Evolutionary conservation across 192 early-diverging fungal species (phyloP).

Genomic region (Coemansia sp.): DNA sequence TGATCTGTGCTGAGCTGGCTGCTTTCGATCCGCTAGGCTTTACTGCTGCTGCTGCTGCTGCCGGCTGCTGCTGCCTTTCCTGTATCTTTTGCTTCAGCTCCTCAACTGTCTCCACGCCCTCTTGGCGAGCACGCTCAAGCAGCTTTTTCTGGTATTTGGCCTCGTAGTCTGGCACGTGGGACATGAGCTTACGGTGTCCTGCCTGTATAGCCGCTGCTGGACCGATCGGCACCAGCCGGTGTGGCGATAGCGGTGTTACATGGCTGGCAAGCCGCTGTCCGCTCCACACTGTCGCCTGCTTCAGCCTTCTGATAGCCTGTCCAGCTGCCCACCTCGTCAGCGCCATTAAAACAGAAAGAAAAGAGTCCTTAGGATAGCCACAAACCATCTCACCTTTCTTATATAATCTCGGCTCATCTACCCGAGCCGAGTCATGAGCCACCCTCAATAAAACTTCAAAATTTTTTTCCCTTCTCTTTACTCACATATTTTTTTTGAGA

Average conservation of each 20-base stretch:
- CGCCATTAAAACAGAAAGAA: too few relatives aligned
- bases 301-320: background rate
- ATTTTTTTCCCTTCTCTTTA: background rate
- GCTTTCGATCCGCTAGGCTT: background rate
- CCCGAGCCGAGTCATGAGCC: slow-evolving; percentile 4
- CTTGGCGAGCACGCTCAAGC: slow-evolving; percentile 54
- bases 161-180: slow-evolving; percentile 54
- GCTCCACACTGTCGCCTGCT: background rate
- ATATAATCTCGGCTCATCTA: too few relatives aligned
- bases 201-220: background rate
- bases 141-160: slow-evolving; percentile 69
- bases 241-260: slow-evolving; percentile 19
- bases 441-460: background rate
- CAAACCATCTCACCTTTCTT: too few relatives aligned
- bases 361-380: too few relatives aligned
- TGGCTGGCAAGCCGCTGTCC: slow-evolving; percentile 31
- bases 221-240: slow-evolving; percentile 10
- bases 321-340: too few relatives aligned
- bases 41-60: background rate
- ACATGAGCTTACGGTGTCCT: slow-evolving; percentile 35
- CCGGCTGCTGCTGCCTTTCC: background rate
- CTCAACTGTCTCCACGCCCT: slow-evolving; percentile 34
- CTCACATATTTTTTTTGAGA: background rate
- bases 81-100: slow-evolving; percentile 25
- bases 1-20: background rate